These are phyloP conservation scores for Passalora sequoiae DNA, from an alignment of 2,329 filamentous ascomycete species.

Conservation along the genomic window DNA sequence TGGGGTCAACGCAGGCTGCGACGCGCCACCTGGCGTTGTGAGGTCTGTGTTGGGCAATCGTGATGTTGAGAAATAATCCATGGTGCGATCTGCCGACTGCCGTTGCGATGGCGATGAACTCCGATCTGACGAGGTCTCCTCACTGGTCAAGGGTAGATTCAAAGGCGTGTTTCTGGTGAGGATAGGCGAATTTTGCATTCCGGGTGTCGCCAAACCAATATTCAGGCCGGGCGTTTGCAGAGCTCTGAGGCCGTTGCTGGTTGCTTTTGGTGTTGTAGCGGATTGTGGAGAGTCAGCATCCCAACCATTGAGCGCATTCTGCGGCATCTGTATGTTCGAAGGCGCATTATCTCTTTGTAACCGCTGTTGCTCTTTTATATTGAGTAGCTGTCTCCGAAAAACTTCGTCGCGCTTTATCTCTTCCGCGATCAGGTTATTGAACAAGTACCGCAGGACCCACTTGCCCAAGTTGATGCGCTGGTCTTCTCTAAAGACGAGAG, in stretches of 20 bases:
- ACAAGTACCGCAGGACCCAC: constrained; percentile 91
- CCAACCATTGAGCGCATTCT: constrained; percentile 39
- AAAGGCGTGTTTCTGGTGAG: constrained; percentile 31
- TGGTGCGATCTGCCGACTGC: constrained; percentile 55
- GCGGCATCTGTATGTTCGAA: constrained; percentile 55
- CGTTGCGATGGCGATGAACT: constrained; percentile 49
- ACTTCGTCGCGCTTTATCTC: constrained; percentile 76
- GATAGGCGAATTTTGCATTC: constrained; percentile 33
- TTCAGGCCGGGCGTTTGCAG: constrained; percentile 69
- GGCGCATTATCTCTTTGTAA: constrained; percentile 56
- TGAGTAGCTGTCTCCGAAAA: constrained; percentile 65
- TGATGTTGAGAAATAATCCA: constrained; percentile 72
- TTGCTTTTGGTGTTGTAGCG: constrained; percentile 53
- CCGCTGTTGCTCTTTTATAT: constrained; percentile 53
- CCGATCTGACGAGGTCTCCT: constrained; percentile 49
- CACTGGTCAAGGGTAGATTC: constrained; percentile 36
- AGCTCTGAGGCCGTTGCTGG: constrained; percentile 56
- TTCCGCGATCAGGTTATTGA: constrained; percentile 82
- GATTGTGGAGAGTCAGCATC: constrained; percentile 41
- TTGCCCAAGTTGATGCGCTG: constrained; percentile 96
- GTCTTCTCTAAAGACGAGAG: constrained; percentile 81
- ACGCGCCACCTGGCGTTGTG: constrained; percentile 23
- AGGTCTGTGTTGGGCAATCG: constrained; percentile 45
- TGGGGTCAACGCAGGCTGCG: constrained; percentile 31
- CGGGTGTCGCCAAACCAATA: constrained; percentile 57